Conservation (phyloP, 305 asterid species). For the Fraxinus platypoda region DNA sequence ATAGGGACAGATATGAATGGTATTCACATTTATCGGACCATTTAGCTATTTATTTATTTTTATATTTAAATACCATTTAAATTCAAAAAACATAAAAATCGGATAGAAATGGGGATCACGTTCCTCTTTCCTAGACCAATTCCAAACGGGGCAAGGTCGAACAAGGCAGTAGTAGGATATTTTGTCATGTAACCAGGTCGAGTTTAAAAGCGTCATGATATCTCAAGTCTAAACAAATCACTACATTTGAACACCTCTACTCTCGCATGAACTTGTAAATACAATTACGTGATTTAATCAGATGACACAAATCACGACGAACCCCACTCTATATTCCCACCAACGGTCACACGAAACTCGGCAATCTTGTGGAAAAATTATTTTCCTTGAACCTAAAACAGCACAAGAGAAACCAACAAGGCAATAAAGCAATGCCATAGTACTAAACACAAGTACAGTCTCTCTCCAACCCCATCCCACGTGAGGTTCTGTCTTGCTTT, state of each 20-base stretch:
- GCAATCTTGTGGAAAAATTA: neutral
- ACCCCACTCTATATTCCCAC: neutral
- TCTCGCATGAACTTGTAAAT: neutral
- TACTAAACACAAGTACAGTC: neutral
- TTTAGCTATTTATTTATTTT: neutral
- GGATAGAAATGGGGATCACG: neutral
- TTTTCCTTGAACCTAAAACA: neutral
- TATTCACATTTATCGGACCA: neutral
- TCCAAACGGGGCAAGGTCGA: neutral
- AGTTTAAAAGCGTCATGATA: neutral
- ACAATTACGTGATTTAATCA: neutral
- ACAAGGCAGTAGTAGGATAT: neutral
- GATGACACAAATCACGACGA: neutral
- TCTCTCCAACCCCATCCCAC: neutral
- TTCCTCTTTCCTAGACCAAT: neutral
- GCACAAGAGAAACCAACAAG: neutral
- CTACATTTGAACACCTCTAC: neutral
- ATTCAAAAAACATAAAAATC: neutral
- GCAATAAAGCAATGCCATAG: neutral
- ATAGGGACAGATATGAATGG: neutral
- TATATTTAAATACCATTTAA: too few relatives aligned
- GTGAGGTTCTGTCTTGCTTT: neutral
- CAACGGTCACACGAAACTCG: neutral
- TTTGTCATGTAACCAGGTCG: neutral
- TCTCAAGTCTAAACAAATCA: neutral